Evolutionary conservation across 257 asterid species (phyloP).

Genomic region (Coffea canephora): DNA sequence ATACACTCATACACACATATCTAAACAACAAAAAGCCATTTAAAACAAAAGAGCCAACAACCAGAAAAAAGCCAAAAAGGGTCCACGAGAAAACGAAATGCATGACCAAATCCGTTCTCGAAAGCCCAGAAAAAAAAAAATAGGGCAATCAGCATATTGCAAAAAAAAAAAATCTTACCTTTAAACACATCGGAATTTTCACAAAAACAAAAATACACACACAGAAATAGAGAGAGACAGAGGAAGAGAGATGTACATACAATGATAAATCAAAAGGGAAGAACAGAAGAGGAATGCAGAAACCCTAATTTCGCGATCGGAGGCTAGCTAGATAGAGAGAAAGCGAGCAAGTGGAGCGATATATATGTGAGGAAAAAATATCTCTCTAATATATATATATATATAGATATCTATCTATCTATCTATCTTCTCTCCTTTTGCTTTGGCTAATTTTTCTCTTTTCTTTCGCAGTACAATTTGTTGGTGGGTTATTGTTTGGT

Average conservation of each 20-base stretch:
- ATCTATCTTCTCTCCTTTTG: background rate
- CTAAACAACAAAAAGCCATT: background rate
- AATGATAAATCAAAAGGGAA: background rate
- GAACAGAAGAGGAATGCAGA: slow-evolving; percentile 8
- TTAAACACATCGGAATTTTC: background rate
- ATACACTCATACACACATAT: background rate
- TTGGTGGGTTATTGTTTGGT: background rate
- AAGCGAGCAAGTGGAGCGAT: background rate
- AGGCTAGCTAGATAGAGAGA: background rate
- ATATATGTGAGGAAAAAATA: no score
- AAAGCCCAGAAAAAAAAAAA: background rate
- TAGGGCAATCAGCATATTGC: background rate
- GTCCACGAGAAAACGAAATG: slow-evolving; percentile 4
- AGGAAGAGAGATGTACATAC: background rate
- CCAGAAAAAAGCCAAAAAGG: background rate
- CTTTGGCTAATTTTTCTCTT: background rate
- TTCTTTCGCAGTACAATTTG: no score
- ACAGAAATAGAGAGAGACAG: background rate
- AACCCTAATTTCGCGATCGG: slow-evolving; percentile 25
- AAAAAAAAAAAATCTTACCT: background rate
- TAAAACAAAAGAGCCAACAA: background rate
- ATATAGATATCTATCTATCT: no score
- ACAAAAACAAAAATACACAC: background rate
- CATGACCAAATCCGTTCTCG: background rate
- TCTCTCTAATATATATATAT: no score